Evolutionary conservation across 305 asterid species (phyloP), one percentile per base, ranked within the genome.

Genomic region (Andrographis paniculata): DNA sequence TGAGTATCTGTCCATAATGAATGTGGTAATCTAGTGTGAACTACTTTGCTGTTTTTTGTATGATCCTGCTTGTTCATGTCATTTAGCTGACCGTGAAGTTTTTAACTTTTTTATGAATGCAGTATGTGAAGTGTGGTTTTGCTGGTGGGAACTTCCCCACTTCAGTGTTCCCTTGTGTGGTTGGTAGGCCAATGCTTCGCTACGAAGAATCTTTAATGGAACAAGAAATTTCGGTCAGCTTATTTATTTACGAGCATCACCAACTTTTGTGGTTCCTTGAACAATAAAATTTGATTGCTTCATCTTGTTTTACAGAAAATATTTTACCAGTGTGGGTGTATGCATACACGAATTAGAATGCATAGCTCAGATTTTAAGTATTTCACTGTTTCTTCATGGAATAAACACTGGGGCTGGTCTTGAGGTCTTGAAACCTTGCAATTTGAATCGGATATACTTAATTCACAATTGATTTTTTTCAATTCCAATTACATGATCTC

Each of bases 51-150:
- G 9, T 28, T 37, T 47, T 37, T 42, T 9, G 13, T 20, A 13
- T 33, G 37, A 59, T 43, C 51, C 24, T 41, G 16, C 40, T 36
- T 35, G 41, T 28, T 45, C 35, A 16, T 48, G 33, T 57, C 48
- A 33, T 22, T 14, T 39, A 12, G 20, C 37, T 40, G 52, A 24
- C 15, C 16, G 20, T 51, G 42, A 17, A n/a, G 23, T 20, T 48
- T 55, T 17, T 24, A 6, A 39, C 7, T 30, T 53, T n/a, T 52
- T 60, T 24, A 40, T 64, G 69, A 64, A 45, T 74, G 81, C 94
- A 88, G 97, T 88, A 81, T 75, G 98, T 89, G 37, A 89, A 89
- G 66, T 89, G 95, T 58, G 98, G 98, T 51, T 89, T 85, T 65
- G 92, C 96, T 28, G 87, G 87, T 20, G 95, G 80, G 71, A 82